phyloP scores from a whole-genome alignment of 2,329 filamentous ascomycete species.

The Venturia effusa region DNA sequence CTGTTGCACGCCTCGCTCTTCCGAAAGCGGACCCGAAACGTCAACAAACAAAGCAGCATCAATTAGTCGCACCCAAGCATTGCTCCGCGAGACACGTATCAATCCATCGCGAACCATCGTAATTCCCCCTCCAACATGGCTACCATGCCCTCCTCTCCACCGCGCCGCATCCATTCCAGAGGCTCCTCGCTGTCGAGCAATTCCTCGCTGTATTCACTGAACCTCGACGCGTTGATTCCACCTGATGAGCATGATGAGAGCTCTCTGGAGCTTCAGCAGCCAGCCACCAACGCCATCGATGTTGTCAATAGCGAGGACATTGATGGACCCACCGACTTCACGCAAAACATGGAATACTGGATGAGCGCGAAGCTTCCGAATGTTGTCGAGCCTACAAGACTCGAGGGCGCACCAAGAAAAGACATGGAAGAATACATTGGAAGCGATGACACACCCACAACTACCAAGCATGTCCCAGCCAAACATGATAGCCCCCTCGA shows the following conservation, averaged over 20 bases:
- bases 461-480: background rate
- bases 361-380: conserved; percentile 18
- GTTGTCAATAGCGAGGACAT: conserved; percentile 28
- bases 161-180: background rate
- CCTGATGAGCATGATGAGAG: conserved; percentile 21
- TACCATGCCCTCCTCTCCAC: background rate
- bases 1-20: background rate
- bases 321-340: conserved; percentile 31
- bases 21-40: background rate
- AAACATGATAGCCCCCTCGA: background rate
- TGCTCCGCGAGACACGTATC: background rate
- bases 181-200: background rate
- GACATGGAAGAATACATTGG: conserved; percentile 8
- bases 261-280: conserved; percentile 19
- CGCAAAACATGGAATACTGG: conserved; percentile 33
- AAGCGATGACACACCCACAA: conserved; percentile 1
- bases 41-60: conserved; percentile 4
- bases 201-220: conserved; percentile 25
- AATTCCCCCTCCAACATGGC: background rate
- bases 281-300: conserved; percentile 22
- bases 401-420: background rate
- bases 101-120: background rate
- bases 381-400: background rate
- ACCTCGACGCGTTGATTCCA: conserved; percentile 26
- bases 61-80: background rate